Evolutionary conservation across 495 filamentous ascomycete genomes (phyloP).

Genomic region (Jackrogersella minutella): DNA sequence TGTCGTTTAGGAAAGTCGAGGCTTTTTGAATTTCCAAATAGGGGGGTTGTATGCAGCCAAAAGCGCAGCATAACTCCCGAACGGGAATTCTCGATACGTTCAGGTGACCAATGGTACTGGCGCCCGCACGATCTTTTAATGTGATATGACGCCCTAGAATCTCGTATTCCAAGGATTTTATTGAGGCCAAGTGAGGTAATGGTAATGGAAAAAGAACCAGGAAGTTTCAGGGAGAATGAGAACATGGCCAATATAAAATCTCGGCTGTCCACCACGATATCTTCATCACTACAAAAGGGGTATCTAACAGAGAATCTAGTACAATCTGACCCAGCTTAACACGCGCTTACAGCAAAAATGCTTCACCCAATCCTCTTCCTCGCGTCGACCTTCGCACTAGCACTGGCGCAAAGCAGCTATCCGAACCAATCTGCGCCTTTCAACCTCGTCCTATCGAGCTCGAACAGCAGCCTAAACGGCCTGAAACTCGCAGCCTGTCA

Average conservation of each 20-base stretch:
- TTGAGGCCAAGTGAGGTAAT: not conserved
- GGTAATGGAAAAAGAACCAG: not conserved
- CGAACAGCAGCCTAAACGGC: constrained; percentile 29
- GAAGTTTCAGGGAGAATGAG: not conserved
- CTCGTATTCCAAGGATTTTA: constrained; percentile 28
- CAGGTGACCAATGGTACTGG: constrained; percentile 26
- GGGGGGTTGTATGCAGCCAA: constrained; percentile 21
- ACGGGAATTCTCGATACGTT: not conserved
- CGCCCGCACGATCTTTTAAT: constrained; percentile 27
- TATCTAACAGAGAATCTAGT: not conserved
- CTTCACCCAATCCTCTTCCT: constrained; percentile 3
- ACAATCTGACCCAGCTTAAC: not conserved
- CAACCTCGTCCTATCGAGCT: constrained; percentile 35
- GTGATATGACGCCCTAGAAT: constrained; percentile 19
- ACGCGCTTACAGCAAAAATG: constrained; percentile 7
- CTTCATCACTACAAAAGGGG: not conserved
- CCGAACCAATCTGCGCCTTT: constrained; percentile 38
- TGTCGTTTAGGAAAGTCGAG: constrained; percentile 9
- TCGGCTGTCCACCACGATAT: not conserved
- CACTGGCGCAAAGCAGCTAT: constrained; percentile 23
- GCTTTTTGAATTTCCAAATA: constrained; percentile 3
- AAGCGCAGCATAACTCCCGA: constrained; percentile 24
- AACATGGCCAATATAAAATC: constrained; percentile 7
- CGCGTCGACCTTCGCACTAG: constrained; percentile 12
- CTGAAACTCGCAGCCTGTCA: constrained; percentile 31